phyloP scores from a whole-genome alignment of 345 rosid genomes.

The Eucalyptus urophylla region DNA sequence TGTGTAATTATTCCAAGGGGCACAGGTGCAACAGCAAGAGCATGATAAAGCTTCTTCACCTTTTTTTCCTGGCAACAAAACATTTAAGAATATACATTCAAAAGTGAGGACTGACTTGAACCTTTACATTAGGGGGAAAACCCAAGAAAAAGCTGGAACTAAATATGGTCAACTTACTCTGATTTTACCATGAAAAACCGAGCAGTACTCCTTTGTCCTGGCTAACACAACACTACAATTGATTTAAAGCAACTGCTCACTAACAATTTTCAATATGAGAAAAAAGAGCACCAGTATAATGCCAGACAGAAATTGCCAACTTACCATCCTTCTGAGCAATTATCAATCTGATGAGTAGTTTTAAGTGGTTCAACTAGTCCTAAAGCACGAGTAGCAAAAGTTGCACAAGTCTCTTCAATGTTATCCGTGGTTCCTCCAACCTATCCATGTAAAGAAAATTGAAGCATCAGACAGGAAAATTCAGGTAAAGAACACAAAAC shows the following conservation, averaged over 20 bases:
- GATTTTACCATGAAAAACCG: constrained; percentile 66
- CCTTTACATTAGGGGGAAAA: not conserved
- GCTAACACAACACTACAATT: constrained; percentile 71
- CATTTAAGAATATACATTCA: not conserved
- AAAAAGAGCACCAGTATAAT: not conserved
- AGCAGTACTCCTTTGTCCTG: constrained; percentile 69
- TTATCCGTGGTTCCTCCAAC: constrained; percentile 94
- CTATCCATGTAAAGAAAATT: constrained; percentile 10
- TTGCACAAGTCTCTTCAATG: constrained; percentile 91
- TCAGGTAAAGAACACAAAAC: not conserved
- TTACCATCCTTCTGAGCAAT: constrained; percentile 97
- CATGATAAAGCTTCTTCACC: constrained; percentile 86
- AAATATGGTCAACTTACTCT: constrained; percentile 25
- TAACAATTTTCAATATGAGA: not conserved
- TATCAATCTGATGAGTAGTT: constrained; percentile 96
- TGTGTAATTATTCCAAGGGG: constrained; percentile 70
- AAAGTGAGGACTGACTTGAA: not conserved
- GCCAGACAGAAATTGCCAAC: not conserved
- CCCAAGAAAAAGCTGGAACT: not conserved
- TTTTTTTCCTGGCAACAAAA: constrained; percentile 37
- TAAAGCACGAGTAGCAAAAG: constrained; percentile 72
- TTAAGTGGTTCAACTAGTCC: constrained; percentile 43
- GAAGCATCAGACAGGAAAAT: not conserved
- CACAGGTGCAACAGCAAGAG: constrained; percentile 74
- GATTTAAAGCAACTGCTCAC: not conserved